These are phyloP conservation scores for Medicago truncatula DNA, from an alignment of 306 rosid species.

Conservation along the genomic window DNA sequence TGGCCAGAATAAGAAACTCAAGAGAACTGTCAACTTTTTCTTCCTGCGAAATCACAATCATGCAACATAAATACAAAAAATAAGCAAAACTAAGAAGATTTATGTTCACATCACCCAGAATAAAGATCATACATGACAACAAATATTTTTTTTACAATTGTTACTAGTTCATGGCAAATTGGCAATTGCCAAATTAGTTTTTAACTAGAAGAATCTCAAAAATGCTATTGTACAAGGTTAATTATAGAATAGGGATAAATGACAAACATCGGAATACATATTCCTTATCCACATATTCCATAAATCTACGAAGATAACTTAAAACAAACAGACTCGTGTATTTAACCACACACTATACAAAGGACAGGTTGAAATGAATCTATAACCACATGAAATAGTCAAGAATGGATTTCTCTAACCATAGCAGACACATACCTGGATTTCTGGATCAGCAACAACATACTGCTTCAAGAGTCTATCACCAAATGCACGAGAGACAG, in stretches of 20 bases:
- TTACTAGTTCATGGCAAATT: not conserved
- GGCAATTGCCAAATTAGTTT: not conserved
- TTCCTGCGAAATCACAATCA: conserved; percentile 61
- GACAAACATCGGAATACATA: not conserved
- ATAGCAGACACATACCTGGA: conserved; percentile 63
- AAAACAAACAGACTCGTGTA: not conserved
- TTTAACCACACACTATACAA: not conserved
- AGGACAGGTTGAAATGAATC: conserved; percentile 1
- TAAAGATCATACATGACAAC: not conserved
- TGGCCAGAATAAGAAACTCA: conserved; percentile 94
- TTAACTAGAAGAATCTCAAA: conserved; percentile 28
- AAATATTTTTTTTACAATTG: not conserved
- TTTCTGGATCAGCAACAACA: conserved; percentile 99
- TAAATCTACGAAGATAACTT: not conserved
- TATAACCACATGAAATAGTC: not conserved
- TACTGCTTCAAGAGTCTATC: conserved; percentile 95
- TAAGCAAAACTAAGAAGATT: conserved; percentile 15
- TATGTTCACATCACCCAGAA: conserved; percentile 11
- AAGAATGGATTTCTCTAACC: conserved; percentile 13
- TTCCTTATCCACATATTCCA: not conserved
- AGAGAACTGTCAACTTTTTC: conserved; percentile 88
- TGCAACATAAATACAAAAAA: conserved; percentile 24
- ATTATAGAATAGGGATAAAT: conserved; percentile 6
- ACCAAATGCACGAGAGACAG: conserved; percentile 97
- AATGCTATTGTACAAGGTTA: conserved; percentile 18